These are phyloP conservation scores for Coelastrella sp. DNA, from an alignment of 139 green algal species.

Conservation along the genomic window DNA sequence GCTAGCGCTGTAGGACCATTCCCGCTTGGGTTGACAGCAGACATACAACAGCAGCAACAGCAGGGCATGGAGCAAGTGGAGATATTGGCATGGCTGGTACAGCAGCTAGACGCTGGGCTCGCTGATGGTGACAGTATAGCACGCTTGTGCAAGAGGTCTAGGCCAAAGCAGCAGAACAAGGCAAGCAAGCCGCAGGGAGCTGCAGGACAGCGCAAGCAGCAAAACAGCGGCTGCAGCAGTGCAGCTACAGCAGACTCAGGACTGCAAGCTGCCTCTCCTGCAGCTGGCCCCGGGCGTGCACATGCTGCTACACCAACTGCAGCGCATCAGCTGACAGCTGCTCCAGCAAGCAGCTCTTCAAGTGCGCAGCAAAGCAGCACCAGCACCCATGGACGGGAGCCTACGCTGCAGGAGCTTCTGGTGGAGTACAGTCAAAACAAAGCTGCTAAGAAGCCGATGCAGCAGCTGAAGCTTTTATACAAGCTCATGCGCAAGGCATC, in stretches of 20 bases:
- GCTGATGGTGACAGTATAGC: neutral
- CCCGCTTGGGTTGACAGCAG: neutral
- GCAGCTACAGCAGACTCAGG: too few species aligned
- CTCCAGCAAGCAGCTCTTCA: too few species aligned
- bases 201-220: neutral
- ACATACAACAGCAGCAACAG: neutral
- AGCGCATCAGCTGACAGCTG: too few species aligned
- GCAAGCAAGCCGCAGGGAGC: too few species aligned
- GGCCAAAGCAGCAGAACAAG: too few species aligned
- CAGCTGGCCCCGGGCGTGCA: neutral
- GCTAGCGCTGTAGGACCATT: neutral
- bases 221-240: neutral
- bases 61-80: neutral
- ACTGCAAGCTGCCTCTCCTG: conserved; percentile 4
- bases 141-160: neutral
- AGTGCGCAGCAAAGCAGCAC: neutral
- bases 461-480: neutral
- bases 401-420: neutral
- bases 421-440: too few species aligned
- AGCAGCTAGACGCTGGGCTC: neutral
- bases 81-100: neutral
- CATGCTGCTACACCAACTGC: neutral
- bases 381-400: neutral
- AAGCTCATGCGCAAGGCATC: neutral
- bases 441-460: too few species aligned